Evolutionary conservation across 768 basidiomycete species (phyloP).

Genomic region (Cubamyces sp.): DNA sequence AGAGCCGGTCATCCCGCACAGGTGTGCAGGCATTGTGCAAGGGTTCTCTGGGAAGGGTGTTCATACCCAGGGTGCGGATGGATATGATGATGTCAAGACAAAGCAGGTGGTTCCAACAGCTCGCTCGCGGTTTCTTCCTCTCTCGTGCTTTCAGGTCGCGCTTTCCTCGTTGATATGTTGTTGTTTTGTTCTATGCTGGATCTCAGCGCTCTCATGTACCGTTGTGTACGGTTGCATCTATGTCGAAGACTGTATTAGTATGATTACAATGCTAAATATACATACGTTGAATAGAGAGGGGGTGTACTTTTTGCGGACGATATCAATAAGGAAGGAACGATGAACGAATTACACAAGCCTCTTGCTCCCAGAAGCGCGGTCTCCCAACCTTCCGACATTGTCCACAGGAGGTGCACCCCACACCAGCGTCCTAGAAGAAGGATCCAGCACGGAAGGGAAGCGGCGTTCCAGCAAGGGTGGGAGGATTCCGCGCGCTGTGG

Average conservation of each 20-base stretch:
- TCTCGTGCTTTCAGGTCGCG: constrained; percentile 13
- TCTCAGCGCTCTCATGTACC: constrained; percentile 2
- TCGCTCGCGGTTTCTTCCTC: background rate
- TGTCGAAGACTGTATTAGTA: constrained; percentile 20
- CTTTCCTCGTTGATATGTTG: background rate
- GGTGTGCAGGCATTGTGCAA: constrained; percentile 67
- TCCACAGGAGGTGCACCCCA: constrained; percentile 78
- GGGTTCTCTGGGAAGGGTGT: constrained; percentile 29
- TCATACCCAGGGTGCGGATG: constrained; percentile 11
- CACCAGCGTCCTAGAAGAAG: constrained; percentile 62
- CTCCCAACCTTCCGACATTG: constrained; percentile 53
- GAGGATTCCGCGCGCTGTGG: constrained; percentile 47
- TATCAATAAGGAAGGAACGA: background rate
- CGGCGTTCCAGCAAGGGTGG: constrained; percentile 45
- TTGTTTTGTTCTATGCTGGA: background rate
- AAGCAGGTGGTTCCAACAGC: background rate
- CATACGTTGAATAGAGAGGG: background rate
- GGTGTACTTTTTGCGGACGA: constrained; percentile 15
- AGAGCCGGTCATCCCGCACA: constrained; percentile 54
- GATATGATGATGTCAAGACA: background rate
- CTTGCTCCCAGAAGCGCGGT: constrained; percentile 22
- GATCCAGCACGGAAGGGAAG: constrained; percentile 61
- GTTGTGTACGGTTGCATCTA: constrained; percentile 4
- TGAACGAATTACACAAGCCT: background rate
- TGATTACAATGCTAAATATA: constrained; percentile 17